phyloP scores from a whole-genome alignment of 208 protist species.

The Trypanosoma vivax region DNA sequence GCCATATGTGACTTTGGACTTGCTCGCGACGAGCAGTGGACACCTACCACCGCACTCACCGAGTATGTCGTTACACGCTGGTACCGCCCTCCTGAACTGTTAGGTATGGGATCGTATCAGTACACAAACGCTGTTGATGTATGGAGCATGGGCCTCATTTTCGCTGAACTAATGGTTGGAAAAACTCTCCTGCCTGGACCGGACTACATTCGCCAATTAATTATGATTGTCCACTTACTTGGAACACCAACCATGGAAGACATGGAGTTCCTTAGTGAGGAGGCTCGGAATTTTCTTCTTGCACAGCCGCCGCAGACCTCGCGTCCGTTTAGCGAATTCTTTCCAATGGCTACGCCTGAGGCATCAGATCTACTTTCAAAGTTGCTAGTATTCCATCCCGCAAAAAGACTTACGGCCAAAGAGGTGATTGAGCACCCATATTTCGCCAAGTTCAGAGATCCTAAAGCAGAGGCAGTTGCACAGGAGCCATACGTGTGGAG shows the following conservation, averaged over 20 bases:
- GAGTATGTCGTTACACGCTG: constrained; percentile 97
- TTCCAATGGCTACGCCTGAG: constrained; percentile 89
- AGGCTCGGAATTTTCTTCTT: constrained; percentile 64
- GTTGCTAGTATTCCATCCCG: constrained; percentile 95
- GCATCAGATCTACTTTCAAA: constrained; percentile 91
- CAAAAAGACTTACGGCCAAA: constrained; percentile 89
- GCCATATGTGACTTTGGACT: constrained; percentile 93
- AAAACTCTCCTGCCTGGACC: constrained; percentile 92
- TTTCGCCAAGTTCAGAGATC: constrained; percentile 86
- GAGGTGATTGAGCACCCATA: constrained; percentile 94
- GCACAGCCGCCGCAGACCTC: constrained; percentile 42
- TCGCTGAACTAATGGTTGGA: constrained; percentile 97
- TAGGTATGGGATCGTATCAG: constrained; percentile 80
- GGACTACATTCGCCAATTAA: constrained; percentile 83
- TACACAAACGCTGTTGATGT: constrained; percentile 97
- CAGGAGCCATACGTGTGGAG: constrained; percentile 70
- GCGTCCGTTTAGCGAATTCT: constrained; percentile 71
- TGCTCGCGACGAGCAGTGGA: constrained; percentile 73
- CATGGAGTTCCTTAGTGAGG: constrained; percentile 84
- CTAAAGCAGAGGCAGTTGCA: constrained; percentile 63
- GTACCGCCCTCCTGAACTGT: constrained; percentile 99
- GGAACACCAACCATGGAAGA: constrained; percentile 67
- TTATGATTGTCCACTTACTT: constrained; percentile 78
- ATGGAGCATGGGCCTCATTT: constrained; percentile 96
- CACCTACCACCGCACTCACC: constrained; percentile 71